Percentiles rank a stretch among this genome's conserved stretches.
These are phyloP conservation scores for Limnanthes douglasii DNA, from an alignment of 345 rosid species.

Conservation along the genomic window DNA sequence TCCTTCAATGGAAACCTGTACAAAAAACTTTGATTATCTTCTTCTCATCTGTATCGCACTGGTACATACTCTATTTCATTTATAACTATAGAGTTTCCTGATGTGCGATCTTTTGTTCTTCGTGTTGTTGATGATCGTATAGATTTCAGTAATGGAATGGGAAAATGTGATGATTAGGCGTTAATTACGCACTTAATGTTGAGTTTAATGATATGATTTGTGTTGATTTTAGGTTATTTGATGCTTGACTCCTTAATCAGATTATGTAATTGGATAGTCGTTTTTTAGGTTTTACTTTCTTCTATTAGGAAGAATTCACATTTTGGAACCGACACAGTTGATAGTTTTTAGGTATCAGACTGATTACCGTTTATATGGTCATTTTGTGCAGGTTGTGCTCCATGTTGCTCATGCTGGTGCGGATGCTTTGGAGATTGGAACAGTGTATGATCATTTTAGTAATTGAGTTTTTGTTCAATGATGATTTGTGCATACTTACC, in stretches of 20 bases:
- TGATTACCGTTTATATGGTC: background rate
- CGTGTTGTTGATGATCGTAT: background rate
- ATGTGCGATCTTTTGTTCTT: background rate
- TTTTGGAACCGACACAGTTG: background rate
- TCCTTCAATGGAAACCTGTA: conserved; percentile 19
- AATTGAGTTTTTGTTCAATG: background rate
- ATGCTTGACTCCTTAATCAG: background rate
- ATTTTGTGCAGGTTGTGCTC: conserved; percentile 25
- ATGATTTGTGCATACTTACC: conserved; percentile 3
- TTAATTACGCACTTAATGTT: background rate
- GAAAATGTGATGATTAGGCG: background rate
- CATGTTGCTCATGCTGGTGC: conserved; percentile 20
- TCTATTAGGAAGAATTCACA: background rate
- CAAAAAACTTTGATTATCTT: conserved; percentile 6
- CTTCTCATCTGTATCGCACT: conserved; percentile 13
- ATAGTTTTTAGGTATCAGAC: background rate
- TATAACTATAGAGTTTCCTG: no score
- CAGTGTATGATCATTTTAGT: conserved; percentile 22
- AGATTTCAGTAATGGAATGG: background rate
- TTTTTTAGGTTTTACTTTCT: background rate
- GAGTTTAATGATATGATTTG: background rate
- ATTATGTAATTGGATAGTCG: background rate
- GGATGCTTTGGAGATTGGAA: conserved; percentile 13
- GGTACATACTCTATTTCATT: conserved; percentile 8
- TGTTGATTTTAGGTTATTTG: background rate